phyloP scores from a whole-genome alignment of 1,284 basidiomycete species.

The Cryptococcus deneoformans region DNA sequence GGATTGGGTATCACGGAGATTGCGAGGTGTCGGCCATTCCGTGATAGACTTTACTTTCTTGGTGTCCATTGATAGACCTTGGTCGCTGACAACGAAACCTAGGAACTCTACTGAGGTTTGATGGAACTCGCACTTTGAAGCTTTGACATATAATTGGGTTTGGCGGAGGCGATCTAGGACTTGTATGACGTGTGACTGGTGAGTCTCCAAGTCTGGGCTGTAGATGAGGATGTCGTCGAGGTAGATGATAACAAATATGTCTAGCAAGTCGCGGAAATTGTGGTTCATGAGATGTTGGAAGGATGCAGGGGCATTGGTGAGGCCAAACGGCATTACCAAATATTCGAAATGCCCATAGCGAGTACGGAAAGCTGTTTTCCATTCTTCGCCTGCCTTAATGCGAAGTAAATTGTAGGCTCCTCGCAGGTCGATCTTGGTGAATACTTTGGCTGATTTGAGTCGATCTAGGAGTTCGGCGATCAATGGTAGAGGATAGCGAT shows the following conservation, averaged over 20 bases:
- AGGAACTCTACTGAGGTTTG: background rate
- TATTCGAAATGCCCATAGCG: constrained; percentile 49
- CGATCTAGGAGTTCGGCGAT: constrained; percentile 28
- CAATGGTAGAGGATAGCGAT: constrained; percentile 13
- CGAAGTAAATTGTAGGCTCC: constrained; percentile 36
- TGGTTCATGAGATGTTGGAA: constrained; percentile 47
- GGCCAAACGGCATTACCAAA: constrained; percentile 50
- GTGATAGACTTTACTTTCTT: constrained; percentile 2
- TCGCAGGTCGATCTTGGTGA: constrained; percentile 39
- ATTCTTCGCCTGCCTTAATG: constrained; percentile 30
- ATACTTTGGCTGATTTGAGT: constrained; percentile 33
- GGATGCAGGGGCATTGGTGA: constrained; percentile 50
- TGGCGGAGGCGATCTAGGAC: constrained; percentile 48
- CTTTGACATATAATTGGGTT: constrained; percentile 44
- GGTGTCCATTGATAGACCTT: constrained; percentile 2
- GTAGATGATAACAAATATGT: constrained; percentile 36
- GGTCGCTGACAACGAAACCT: background rate
- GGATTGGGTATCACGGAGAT: background rate
- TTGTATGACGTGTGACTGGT: constrained; percentile 20
- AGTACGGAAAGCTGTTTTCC: constrained; percentile 30
- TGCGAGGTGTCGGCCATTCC: constrained; percentile 1
- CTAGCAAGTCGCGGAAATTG: constrained; percentile 28
- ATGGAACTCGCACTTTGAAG: constrained; percentile 51
- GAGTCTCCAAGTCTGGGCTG: constrained; percentile 50
- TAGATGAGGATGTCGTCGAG: constrained; percentile 48